phyloP scores from a whole-genome alignment of 2,329 filamentous ascomycete genomes.

The Trichoderma afroharzianum region DNA sequence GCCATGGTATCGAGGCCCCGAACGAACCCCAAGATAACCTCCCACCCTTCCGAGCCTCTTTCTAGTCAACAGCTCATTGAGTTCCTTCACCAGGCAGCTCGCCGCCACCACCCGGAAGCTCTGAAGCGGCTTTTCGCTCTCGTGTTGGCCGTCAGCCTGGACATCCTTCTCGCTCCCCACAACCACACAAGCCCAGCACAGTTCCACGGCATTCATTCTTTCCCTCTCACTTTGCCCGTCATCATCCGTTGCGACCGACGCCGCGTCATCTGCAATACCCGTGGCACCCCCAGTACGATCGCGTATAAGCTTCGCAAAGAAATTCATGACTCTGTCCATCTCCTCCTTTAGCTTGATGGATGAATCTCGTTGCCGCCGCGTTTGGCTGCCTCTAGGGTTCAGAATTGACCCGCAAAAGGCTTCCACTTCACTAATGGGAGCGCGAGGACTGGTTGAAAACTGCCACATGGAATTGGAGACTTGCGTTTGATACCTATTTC shows the following conservation, averaged over 20 bases:
- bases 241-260: background rate
- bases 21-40: conserved; percentile 26
- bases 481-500: conserved; percentile 43
- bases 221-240: conserved; percentile 7
- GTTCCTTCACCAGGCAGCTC: conserved; percentile 32
- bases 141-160: conserved; percentile 6
- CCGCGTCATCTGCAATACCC: conserved; percentile 8
- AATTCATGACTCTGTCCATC: conserved; percentile 45
- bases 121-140: conserved; percentile 23
- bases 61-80: conserved; percentile 21
- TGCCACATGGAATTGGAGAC: conserved; percentile 41
- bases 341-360: conserved; percentile 51
- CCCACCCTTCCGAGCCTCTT: conserved; percentile 21
- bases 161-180: conserved; percentile 24
- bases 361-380: conserved; percentile 47
- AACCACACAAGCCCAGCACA: conserved; percentile 35
- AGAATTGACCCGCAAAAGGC: conserved; percentile 56
- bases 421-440: conserved; percentile 47
- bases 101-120: conserved; percentile 39
- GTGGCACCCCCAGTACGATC: background rate
- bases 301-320: conserved; percentile 35
- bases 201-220: conserved; percentile 29
- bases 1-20: background rate
- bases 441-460: conserved; percentile 44
- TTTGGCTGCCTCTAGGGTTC: conserved; percentile 48